Percentiles rank a stretch among this genome's conserved stretches.
Evolutionary conservation across 495 filamentous ascomycete species (phyloP).

Genomic region (Pseudevernia furfuracea): DNA sequence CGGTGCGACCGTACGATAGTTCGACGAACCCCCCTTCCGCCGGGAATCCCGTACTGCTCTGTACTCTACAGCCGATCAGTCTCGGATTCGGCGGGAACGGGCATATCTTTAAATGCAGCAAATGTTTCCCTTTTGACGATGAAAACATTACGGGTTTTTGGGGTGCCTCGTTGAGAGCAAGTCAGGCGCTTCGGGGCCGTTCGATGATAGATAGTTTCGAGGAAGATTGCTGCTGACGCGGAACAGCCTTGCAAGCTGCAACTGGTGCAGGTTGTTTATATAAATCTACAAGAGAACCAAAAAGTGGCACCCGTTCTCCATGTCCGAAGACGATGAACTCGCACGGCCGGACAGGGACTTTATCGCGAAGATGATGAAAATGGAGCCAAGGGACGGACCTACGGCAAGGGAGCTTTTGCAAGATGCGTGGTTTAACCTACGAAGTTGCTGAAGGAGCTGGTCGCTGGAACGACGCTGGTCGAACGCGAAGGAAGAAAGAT

Average conservation of each 20-base stretch:
- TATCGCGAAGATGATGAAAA: constrained; percentile 16
- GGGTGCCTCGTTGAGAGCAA: constrained; percentile 14
- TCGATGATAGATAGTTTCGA: background rate
- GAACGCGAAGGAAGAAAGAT: too few species aligned
- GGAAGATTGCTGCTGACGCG: background rate
- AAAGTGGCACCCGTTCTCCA: background rate
- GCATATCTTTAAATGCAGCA: constrained; percentile 9
- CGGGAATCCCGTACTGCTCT: background rate
- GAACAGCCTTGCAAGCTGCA: background rate
- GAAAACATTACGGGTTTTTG: background rate
- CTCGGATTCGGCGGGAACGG: constrained; percentile 2
- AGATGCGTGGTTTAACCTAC: constrained; percentile 18
- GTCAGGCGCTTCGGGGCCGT: constrained; percentile 11
- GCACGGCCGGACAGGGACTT: constrained; percentile 4
- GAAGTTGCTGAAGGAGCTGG: too few species aligned
- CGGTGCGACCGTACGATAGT: constrained; percentile 9
- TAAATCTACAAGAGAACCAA: background rate
- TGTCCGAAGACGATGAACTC: constrained; percentile 12
- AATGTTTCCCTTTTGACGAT: background rate
- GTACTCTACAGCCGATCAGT: constrained; percentile 13
- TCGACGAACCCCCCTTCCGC: background rate
- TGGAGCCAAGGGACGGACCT: constrained; percentile 19
- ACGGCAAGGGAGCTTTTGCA: constrained; percentile 18
- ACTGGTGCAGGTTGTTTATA: background rate
- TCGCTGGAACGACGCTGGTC: too few species aligned